Evolutionary conservation across 1,139 yeast species (phyloP).

Genomic region (Hanseniaspora uvarum): DNA sequence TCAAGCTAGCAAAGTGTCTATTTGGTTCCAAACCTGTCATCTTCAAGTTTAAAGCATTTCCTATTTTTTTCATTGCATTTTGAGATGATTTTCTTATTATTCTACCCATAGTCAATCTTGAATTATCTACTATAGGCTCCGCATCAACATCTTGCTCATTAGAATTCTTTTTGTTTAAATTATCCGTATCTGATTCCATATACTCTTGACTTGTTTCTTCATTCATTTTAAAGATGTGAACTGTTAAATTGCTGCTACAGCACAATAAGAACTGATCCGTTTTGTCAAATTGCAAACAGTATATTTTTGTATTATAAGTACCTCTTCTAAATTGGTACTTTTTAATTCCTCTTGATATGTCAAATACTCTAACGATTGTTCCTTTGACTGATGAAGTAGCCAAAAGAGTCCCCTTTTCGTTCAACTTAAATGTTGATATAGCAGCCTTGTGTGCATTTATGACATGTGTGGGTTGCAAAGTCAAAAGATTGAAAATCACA

Average conservation of each 20-base stretch:
- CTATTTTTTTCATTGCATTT: conserved; percentile 55
- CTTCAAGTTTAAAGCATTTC: conserved; percentile 78
- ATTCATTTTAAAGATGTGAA: conserved; percentile 69
- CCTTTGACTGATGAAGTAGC: conserved; percentile 97
- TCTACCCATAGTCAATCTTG: conserved; percentile 62
- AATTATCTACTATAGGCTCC: conserved; percentile 54
- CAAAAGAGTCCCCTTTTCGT: conserved; percentile 67
- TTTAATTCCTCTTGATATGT: conserved; percentile 73
- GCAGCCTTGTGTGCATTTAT: conserved; percentile 89
- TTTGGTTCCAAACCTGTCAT: conserved; percentile 84
- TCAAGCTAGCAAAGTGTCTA: conserved; percentile 86
- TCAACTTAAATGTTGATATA: conserved; percentile 66
- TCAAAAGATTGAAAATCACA: conserved; percentile 64
- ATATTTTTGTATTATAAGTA: conserved; percentile 83
- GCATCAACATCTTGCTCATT: conserved; percentile 28
- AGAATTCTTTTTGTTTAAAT: conserved; percentile 31
- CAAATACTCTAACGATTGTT: conserved; percentile 78
- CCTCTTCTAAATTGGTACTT: conserved; percentile 88
- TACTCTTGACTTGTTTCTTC: conserved; percentile 34
- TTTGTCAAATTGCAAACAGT: conserved; percentile 67
- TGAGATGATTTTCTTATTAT: conserved; percentile 50
- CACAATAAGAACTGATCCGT: conserved; percentile 71
- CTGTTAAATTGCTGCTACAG: conserved; percentile 84
- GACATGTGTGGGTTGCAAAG: conserved; percentile 75
- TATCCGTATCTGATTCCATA: conserved; percentile 28